Evolutionary conservation across 164 flowering plant species (phyloP).

Genomic region (Saururus chinensis): DNA sequence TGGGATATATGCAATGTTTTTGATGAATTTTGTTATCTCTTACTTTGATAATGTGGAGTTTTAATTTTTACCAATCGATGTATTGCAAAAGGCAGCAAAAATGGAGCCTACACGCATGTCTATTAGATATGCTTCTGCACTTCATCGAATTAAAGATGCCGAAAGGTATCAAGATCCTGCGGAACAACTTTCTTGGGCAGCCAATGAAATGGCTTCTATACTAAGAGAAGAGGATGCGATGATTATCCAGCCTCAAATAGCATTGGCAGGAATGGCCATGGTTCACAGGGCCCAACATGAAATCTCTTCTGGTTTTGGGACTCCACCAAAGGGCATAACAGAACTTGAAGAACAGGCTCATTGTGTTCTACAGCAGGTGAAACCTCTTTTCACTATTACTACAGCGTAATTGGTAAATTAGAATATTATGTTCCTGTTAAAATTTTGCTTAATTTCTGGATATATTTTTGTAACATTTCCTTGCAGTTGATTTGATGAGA

Average conservation of each 20-base stretch:
- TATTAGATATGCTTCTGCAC: constrained; percentile 74
- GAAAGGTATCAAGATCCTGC: constrained; percentile 80
- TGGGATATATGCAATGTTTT: no score
- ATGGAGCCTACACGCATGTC: constrained; percentile 84
- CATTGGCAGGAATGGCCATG: constrained; percentile 91
- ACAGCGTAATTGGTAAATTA: no score
- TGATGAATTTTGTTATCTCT: not conserved
- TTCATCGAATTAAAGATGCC: constrained; percentile 77
- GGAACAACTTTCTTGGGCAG: constrained; percentile 87
- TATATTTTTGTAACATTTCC: no score
- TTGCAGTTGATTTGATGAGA: no score
- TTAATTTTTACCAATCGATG: not conserved
- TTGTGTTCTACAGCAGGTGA: constrained; percentile 67
- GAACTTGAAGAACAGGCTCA: constrained; percentile 75
- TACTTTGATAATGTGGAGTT: not conserved
- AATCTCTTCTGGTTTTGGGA: constrained; percentile 62
- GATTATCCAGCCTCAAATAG: constrained; percentile 51
- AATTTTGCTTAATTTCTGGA: no score
- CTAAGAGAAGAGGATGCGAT: constrained; percentile 75
- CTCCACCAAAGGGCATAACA: constrained; percentile 37
- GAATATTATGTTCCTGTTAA: no score
- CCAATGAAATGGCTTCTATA: constrained; percentile 96
- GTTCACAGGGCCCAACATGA: constrained; percentile 89
- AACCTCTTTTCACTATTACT: not conserved
- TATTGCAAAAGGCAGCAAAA: constrained; percentile 57